A percentile compares a stretch with the other conserved stretches of the same genome.
Conservation (phyloP, 352 stramenopile species). For the Globisporangium iwayamae region DNA sequence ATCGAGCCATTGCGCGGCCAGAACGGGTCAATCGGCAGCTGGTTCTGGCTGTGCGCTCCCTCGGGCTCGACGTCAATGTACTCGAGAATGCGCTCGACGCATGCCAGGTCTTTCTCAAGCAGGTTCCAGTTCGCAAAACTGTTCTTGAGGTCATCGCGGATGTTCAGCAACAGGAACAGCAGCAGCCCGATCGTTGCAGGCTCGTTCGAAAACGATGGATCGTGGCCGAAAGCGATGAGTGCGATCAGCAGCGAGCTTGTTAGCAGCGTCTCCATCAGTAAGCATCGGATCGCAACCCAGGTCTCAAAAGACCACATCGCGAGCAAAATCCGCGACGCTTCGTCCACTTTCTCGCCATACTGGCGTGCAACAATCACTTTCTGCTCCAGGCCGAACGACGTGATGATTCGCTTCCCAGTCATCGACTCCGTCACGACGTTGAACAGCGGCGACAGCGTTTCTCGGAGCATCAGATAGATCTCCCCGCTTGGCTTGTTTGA, state of each 20-base stretch:
- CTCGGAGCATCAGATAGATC: constrained; percentile 33
- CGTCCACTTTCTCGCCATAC: constrained; percentile 33
- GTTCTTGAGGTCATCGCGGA: constrained; percentile 20
- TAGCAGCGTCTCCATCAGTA: constrained; percentile 32
- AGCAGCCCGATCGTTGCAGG: constrained; percentile 31
- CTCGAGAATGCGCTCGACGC: constrained; percentile 38
- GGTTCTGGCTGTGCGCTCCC: neutral
- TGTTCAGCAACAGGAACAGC: constrained; percentile 43
- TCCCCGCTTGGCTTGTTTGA: constrained; percentile 31
- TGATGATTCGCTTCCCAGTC: constrained; percentile 29
- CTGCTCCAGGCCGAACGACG: constrained; percentile 32
- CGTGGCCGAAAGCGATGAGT: constrained; percentile 28
- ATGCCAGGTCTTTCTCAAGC: constrained; percentile 29
- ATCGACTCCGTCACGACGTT: constrained; percentile 44
- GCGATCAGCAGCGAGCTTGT: constrained; percentile 35
- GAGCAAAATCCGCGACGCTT: constrained; percentile 29
- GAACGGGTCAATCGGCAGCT: constrained; percentile 22
- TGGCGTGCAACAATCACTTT: constrained; percentile 24
- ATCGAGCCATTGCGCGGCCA: constrained; percentile 25
- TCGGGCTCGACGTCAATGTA: constrained; percentile 24
- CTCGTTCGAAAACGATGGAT: constrained; percentile 11
- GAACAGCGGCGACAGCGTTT: constrained; percentile 31
- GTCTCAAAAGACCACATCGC: constrained; percentile 34
- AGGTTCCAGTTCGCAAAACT: constrained; percentile 30
- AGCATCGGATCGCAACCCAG: constrained; percentile 27